Percentiles rank a stretch among this genome's conserved stretches.
phyloP scores from a whole-genome alignment of 2,329 filamentous ascomycete genomes.

The Colletotrichum brevisporum region DNA sequence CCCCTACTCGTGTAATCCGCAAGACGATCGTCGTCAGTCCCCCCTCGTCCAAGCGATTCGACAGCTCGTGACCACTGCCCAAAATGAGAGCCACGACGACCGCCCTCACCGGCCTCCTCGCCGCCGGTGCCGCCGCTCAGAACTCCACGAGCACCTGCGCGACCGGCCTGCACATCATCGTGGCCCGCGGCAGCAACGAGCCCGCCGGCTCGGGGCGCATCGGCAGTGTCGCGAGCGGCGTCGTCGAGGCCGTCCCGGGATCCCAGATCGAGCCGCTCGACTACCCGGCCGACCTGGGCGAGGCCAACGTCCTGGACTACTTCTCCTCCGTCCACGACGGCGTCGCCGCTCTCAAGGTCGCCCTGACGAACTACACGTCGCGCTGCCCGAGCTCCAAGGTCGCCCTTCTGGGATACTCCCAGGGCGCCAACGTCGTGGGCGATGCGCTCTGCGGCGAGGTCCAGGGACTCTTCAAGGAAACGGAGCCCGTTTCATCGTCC shows the following conservation, averaged over 20 bases:
- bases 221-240: constrained; percentile 50
- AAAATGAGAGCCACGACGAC: constrained; percentile 25
- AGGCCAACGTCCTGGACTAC: constrained; percentile 47
- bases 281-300: constrained; percentile 52
- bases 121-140: constrained; percentile 44
- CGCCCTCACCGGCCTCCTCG: constrained; percentile 44
- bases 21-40: not conserved
- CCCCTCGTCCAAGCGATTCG: not conserved
- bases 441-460: constrained; percentile 55
- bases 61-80: too few species aligned
- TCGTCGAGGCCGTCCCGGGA: constrained; percentile 51
- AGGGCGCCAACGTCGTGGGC: constrained; percentile 56
- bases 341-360: constrained; percentile 47
- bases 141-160: constrained; percentile 47
- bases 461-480: constrained; percentile 38
- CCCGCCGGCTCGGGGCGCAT: constrained; percentile 51
- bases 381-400: constrained; percentile 57
- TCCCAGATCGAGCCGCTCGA: constrained; percentile 52
- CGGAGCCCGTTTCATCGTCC: constrained; percentile 44
- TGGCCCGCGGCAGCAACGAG: constrained; percentile 56
- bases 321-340: constrained; percentile 53
- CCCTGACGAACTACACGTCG: constrained; percentile 50
- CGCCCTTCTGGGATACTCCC: constrained; percentile 57
- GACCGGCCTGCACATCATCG: constrained; percentile 56
- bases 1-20: not conserved